Conservation (phyloP, 345 rosid genomes). For the Syzygium jambos region DNA sequence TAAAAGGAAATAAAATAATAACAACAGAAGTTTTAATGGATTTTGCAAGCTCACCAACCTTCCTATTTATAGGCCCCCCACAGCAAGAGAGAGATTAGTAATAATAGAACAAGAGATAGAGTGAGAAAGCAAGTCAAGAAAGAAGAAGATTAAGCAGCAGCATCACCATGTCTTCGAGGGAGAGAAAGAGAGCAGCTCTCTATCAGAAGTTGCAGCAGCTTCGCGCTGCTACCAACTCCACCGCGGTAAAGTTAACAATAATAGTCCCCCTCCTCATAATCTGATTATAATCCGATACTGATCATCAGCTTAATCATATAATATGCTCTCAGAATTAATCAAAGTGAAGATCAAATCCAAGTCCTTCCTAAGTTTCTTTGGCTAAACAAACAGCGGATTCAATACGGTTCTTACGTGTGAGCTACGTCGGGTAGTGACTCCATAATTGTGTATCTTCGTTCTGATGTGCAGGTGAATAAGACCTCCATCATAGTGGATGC, state of each 20-base stretch:
- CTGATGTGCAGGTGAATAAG: constrained; percentile 8
- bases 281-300: neutral
- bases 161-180: constrained; percentile 20
- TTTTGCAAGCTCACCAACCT: neutral
- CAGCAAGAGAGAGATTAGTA: neutral
- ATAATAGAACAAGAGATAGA: neutral
- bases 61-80: neutral
- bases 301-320: neutral
- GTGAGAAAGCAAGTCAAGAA: constrained; percentile 2
- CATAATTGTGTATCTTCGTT: neutral
- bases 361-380: neutral
- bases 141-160: neutral
- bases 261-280: neutral
- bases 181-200: constrained; percentile 33
- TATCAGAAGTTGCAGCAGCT: constrained; percentile 25
- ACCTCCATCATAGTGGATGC: constrained; percentile 23
- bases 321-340: neutral
- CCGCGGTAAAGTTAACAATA: constrained; percentile 7
- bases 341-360: neutral
- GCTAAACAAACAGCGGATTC: neutral
- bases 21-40: neutral
- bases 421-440: neutral
- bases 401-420: neutral
- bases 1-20: neutral
- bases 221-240: constrained; percentile 24